Evolutionary conservation across 371 early-diverging fungal genomes (phyloP), one percentile per base, ranked within the genome.

Genomic region (Mortierella sp.): DNA sequence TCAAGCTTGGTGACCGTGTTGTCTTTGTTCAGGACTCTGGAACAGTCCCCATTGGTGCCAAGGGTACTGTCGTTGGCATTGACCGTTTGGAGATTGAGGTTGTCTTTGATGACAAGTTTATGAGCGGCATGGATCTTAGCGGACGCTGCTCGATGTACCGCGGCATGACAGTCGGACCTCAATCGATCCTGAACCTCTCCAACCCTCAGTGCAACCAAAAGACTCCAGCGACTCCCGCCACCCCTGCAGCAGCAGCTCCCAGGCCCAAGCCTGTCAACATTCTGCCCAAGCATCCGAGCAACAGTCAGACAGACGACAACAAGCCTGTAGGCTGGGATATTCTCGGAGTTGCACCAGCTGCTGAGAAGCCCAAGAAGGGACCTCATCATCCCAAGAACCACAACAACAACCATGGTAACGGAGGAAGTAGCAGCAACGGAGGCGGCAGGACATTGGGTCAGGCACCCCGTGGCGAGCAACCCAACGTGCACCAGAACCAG

Each of bases 1-100:
- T 98, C 88, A 89, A 88, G 59, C 90, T 98, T 8, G 98, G 99
- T 44, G 97, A 99, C 76, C 95, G 98, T 26, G 95, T 98, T 0
- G 88, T 95, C 24, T 94, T 93, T 83, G 96, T 94, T 14, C 86
- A 91, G 55, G 96, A 97, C 59, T 87, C 93, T 21, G 96, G 97
- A 72, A 89, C 88, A 53, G 96, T 97, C 13, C 96, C 96, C 14
- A 82, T 97, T 50, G 98, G 93, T 2, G 90, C 93, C 28, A 90
- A 90, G 74, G 99, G 99, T 31, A 96, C 95, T 16, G 93, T 98
- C 3, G 94, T 98, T 64, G 96, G 94, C 14, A 90, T 96, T 13
- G 92, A 95, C 43, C 94, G 92, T 16, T 87, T 91, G 64, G 82
- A 90, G 40, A 78, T 98, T 5, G 98, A 98, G 74, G 91, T 99